phyloP scores from a whole-genome alignment of 2,329 filamentous ascomycete species.

The Trichoderma oligosporum region DNA sequence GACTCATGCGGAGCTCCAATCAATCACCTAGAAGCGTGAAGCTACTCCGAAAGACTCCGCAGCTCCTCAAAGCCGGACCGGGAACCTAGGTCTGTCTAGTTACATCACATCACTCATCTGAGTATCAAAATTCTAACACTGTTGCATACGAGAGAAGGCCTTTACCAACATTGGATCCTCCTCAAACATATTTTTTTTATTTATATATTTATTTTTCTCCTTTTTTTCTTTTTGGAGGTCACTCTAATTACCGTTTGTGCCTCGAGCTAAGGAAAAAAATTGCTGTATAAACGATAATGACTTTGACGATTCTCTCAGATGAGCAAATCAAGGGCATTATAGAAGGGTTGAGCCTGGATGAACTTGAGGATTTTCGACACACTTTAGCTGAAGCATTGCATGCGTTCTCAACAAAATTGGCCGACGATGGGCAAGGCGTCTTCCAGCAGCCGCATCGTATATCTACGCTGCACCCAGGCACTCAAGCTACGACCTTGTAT shows the following conservation, averaged over 20 bases:
- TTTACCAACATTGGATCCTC: no score
- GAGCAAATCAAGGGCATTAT: constrained; percentile 53
- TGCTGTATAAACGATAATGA: no score
- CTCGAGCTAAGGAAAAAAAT: neutral
- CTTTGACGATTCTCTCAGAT: constrained; percentile 57
- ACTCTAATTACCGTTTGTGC: no score
- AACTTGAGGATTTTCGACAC: constrained; percentile 51
- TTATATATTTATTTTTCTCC: no score
- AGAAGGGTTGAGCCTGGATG: constrained; percentile 48
- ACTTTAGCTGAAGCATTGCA: constrained; percentile 52
- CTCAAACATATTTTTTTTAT: no score
- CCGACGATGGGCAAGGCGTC: constrained; percentile 39
- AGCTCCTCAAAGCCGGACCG: constrained; percentile 11
- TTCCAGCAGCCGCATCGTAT: constrained; percentile 56
- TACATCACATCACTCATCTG: constrained; percentile 7
- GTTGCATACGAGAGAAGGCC: no score
- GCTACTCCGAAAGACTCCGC: constrained; percentile 2
- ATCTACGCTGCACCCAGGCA: constrained; percentile 44
- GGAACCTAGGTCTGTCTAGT: constrained; percentile 1
- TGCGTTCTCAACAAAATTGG: constrained; percentile 57
- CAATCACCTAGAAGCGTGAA: neutral
- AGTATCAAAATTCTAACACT: neutral
- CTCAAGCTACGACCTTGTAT: constrained; percentile 62
- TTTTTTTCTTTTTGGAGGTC: no score
- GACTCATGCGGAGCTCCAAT: constrained; percentile 10